These are phyloP conservation scores for Apiospora kogelbergensis DNA, from an alignment of 2,329 filamentous ascomycete species.

Conservation along the genomic window DNA sequence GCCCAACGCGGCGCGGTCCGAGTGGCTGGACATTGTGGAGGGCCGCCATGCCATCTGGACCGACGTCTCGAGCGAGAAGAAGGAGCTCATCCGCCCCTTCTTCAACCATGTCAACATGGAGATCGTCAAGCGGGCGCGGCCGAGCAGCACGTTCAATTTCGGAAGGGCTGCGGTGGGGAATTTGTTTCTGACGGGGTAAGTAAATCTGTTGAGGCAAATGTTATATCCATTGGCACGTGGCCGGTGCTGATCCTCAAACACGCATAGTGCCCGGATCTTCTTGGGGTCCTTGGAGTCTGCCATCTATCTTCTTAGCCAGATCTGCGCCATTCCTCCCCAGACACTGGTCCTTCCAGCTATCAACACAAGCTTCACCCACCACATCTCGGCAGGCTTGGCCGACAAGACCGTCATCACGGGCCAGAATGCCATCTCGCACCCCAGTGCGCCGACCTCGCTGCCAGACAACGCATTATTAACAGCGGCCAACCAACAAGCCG, in stretches of 20 bases:
- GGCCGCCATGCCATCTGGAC: slow-evolving; percentile 76
- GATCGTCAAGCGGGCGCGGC: slow-evolving; percentile 73
- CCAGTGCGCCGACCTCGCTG: slow-evolving; percentile 62
- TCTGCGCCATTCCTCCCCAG: slow-evolving; percentile 77
- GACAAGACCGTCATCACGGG: slow-evolving; percentile 81
- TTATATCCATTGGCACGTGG: not conserved
- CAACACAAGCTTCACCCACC: slow-evolving; percentile 92
- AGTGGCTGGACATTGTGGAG: slow-evolving; percentile 90
- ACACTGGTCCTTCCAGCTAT: slow-evolving; percentile 85
- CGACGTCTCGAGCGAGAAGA: slow-evolving; percentile 67
- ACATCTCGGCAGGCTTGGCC: slow-evolving; percentile 80
- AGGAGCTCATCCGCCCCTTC: slow-evolving; percentile 74
- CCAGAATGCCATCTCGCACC: slow-evolving; percentile 91
- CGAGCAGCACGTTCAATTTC: slow-evolving; percentile 75
- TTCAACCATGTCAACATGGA: slow-evolving; percentile 77
- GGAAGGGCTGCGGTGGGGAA: slow-evolving; percentile 76
- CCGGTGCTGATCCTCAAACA: not conserved
- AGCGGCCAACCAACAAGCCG: slow-evolving; percentile 36
- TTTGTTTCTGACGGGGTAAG: slow-evolving; percentile 71
- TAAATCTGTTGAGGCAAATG: not conserved
- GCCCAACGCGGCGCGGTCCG: slow-evolving; percentile 60
- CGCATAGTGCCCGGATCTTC: slow-evolving; percentile 69
- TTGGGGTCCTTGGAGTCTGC: slow-evolving; percentile 90
- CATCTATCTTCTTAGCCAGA: slow-evolving; percentile 84
- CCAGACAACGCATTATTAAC: slow-evolving; percentile 27